These are phyloP conservation scores for Geotrichum siamense DNA, from an alignment of 1,139 yeast species.

Conservation along the genomic window DNA sequence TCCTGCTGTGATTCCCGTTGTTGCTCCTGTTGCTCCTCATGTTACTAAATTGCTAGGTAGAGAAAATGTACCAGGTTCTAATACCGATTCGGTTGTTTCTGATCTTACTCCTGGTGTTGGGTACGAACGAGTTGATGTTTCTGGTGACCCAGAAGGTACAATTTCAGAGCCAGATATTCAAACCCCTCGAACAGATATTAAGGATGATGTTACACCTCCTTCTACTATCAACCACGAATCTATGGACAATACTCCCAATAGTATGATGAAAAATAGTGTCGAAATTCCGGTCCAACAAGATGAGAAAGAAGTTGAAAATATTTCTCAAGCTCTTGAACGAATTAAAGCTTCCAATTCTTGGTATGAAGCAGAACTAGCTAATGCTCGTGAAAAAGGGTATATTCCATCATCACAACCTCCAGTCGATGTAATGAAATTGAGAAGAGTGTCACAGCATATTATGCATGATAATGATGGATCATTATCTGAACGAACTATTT, in stretches of 20 bases:
- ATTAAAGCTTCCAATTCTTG: conserved; percentile 33
- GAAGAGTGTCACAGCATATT: conserved; percentile 30
- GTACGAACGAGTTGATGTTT: conserved; percentile 22
- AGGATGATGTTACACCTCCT: conserved; percentile 13
- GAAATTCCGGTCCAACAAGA: too few species aligned
- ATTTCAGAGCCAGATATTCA: conserved; percentile 6
- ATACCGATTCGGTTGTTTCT: conserved; percentile 20
- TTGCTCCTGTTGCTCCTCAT: background rate
- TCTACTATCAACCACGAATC: conserved; percentile 11
- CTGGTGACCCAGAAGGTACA: conserved; percentile 12
- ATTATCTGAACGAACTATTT: conserved; percentile 28
- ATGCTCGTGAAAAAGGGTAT: conserved; percentile 29
- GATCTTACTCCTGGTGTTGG: conserved; percentile 23
- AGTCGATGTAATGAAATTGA: conserved; percentile 28
- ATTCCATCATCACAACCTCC: conserved; percentile 29
- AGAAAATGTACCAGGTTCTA: background rate
- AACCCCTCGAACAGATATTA: conserved; percentile 8
- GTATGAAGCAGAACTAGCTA: conserved; percentile 31
- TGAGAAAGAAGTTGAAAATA: conserved; percentile 2
- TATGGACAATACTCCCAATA: background rate
- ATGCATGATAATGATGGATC: conserved; percentile 27
- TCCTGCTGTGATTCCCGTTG: background rate
- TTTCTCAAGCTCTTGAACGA: conserved; percentile 21
- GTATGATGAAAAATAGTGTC: background rate
- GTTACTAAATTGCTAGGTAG: too few species aligned